phyloP scores from a whole-genome alignment of 2,329 filamentous ascomycete genomes.

The Diaporthe sp. region DNA sequence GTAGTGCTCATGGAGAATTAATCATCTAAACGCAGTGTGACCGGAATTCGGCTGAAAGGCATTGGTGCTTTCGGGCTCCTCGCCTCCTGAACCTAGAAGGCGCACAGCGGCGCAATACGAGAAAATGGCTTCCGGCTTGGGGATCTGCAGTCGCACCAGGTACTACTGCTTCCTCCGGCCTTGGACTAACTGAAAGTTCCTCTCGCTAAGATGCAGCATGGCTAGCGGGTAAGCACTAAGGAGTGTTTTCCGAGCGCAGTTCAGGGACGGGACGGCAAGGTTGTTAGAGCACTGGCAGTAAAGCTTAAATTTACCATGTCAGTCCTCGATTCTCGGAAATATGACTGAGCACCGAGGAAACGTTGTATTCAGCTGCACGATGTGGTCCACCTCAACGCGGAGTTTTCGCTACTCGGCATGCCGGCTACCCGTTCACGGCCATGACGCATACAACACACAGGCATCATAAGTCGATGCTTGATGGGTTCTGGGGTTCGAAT shows the following conservation, averaged over 20 bases:
- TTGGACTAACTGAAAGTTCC: background rate
- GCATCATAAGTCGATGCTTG: no score
- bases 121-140: slow-evolving; percentile 10
- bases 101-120: background rate
- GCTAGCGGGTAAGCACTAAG: slow-evolving; percentile 11
- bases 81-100: background rate
- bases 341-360: background rate
- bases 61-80: background rate
- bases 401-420: background rate
- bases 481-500: no score
- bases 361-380: background rate
- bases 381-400: background rate
- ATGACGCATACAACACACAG: background rate
- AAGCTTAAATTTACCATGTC: no score
- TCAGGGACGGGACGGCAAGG: background rate
- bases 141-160: slow-evolving; percentile 17
- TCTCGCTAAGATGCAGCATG: background rate
- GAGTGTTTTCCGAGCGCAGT: background rate
- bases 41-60: background rate
- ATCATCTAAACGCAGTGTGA: background rate
- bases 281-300: background rate
- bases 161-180: background rate
- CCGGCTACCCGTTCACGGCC: background rate
- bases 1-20: background rate
- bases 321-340: background rate